These are phyloP conservation scores for Salvia miltiorrhiza DNA, from an alignment of 257 asterid species.

Conservation along the genomic window DNA sequence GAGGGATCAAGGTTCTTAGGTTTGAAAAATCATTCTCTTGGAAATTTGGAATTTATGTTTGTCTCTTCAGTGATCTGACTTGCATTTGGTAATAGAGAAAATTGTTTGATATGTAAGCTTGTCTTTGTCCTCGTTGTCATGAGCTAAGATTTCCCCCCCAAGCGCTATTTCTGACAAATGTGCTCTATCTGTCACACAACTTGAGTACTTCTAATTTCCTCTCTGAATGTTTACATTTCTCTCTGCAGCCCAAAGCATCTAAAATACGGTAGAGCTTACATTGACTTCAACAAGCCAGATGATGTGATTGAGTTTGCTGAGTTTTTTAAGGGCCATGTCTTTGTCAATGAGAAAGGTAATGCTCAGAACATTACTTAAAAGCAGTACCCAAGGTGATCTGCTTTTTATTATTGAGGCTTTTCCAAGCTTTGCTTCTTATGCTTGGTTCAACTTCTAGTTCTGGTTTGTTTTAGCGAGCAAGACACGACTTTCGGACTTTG, in stretches of 20 bases:
- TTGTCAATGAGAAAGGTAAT: slow-evolving; percentile 95
- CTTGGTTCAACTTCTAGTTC: neutral
- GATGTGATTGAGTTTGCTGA: slow-evolving; percentile 95
- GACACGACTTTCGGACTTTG: neutral
- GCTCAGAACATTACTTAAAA: slow-evolving; percentile 7
- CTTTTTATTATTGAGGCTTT: neutral
- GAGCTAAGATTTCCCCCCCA: neutral
- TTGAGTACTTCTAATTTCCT: neutral
- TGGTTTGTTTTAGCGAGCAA: slow-evolving; percentile 8
- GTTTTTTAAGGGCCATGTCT: slow-evolving; percentile 85
- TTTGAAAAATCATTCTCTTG: neutral
- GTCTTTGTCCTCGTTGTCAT: neutral
- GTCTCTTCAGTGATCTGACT: neutral
- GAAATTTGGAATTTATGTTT: neutral
- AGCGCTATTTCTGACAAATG: neutral
- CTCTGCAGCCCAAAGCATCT: slow-evolving; percentile 77
- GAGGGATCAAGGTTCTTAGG: neutral
- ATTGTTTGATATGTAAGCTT: neutral
- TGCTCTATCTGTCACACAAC: neutral
- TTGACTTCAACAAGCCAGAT: slow-evolving; percentile 68
- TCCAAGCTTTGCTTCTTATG: slow-evolving; percentile 9
- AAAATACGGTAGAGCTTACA: slow-evolving; percentile 68
- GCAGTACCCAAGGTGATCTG: slow-evolving; percentile 14
- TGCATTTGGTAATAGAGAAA: neutral
- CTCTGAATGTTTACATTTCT: slow-evolving; percentile 23